A percentile compares a stretch with the other conserved stretches of the same genome.
These are phyloP conservation scores for Leccinum idahoense DNA, from an alignment of 1,284 basidiomycete genomes.

Conservation along the genomic window DNA sequence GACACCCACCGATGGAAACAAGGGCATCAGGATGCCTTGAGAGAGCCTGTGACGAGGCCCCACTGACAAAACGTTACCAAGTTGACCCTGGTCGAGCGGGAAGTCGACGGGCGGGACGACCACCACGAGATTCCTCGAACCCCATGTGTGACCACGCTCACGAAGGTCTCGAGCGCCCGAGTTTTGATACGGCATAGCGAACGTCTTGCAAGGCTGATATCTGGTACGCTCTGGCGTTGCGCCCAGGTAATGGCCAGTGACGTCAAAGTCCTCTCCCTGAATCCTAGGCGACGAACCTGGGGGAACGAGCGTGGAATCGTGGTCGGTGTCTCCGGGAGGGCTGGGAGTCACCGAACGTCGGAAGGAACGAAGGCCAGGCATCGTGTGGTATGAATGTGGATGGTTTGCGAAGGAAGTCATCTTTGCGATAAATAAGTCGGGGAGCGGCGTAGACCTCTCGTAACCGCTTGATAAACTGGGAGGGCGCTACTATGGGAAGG, in stretches of 20 bases:
- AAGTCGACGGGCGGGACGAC: conserved; percentile 62
- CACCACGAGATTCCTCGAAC: conserved; percentile 57
- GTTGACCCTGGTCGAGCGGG: conserved; percentile 52
- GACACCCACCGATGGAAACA: conserved; percentile 64
- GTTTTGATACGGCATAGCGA: conserved; percentile 55
- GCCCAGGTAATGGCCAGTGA: conserved; percentile 13
- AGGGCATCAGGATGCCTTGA: conserved; percentile 69
- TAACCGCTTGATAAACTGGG: background rate
- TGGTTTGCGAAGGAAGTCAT: conserved; percentile 49
- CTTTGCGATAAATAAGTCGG: conserved; percentile 1
- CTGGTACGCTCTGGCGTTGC: conserved; percentile 27
- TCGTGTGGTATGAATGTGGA: conserved; percentile 10
- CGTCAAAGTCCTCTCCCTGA: conserved; percentile 19
- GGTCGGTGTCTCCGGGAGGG: conserved; percentile 49
- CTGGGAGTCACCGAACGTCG: conserved; percentile 36
- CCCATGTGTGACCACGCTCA: conserved; percentile 42
- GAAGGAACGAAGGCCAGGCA: conserved; percentile 36
- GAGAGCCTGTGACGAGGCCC: conserved; percentile 58
- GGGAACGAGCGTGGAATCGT: conserved; percentile 31
- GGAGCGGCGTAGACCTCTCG: background rate
- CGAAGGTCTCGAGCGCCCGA: conserved; percentile 37
- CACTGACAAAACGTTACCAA: conserved; percentile 54
- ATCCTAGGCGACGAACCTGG: conserved; percentile 15
- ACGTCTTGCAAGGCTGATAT: conserved; percentile 40
- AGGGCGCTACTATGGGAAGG: background rate